Percentiles rank a stretch among this genome's conserved stretches.
These are phyloP conservation scores for Lachnum nothofagi DNA, from an alignment of 2,329 filamentous ascomycete species.

Conservation along the genomic window DNA sequence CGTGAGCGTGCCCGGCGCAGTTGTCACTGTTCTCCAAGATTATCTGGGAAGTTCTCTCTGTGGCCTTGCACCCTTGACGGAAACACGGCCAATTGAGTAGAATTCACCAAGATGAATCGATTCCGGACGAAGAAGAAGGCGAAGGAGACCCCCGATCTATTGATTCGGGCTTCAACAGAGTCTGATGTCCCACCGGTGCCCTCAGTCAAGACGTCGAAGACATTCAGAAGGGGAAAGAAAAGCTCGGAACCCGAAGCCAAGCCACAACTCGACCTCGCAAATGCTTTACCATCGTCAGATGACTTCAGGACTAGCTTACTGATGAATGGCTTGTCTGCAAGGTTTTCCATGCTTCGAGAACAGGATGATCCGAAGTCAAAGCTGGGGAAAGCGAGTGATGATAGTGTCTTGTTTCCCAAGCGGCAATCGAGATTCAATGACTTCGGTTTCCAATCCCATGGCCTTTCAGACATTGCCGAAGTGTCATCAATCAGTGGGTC, in stretches of 20 bases:
- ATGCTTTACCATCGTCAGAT: constrained; percentile 73
- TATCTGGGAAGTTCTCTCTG: constrained; percentile 1
- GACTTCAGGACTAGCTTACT: constrained; percentile 93
- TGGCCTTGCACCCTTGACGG: neutral
- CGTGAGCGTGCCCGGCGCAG: constrained; percentile 25
- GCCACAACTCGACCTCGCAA: constrained; percentile 65
- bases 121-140: constrained; percentile 69
- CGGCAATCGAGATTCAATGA: constrained; percentile 74
- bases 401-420: constrained; percentile 79
- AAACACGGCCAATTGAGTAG: constrained; percentile 6
- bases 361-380: constrained; percentile 87
- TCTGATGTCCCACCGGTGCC: constrained; percentile 40
- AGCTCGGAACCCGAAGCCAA: constrained; percentile 51
- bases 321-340: constrained; percentile 89
- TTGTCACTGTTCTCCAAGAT: constrained; percentile 12
- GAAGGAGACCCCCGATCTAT: constrained; percentile 48
- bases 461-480: constrained; percentile 81
- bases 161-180: constrained; percentile 48
- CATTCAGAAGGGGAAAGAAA: constrained; percentile 53
- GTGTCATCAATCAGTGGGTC: constrained; percentile 71
- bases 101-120: constrained; percentile 60
- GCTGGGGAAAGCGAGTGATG: constrained; percentile 89
- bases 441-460: constrained; percentile 44
- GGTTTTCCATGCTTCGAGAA: constrained; percentile 94
- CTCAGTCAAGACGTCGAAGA: constrained; percentile 42